These are phyloP conservation scores for Chloromonas sp. DNA, from an alignment of 163 green algal genomes.

Conservation along the genomic window DNA sequence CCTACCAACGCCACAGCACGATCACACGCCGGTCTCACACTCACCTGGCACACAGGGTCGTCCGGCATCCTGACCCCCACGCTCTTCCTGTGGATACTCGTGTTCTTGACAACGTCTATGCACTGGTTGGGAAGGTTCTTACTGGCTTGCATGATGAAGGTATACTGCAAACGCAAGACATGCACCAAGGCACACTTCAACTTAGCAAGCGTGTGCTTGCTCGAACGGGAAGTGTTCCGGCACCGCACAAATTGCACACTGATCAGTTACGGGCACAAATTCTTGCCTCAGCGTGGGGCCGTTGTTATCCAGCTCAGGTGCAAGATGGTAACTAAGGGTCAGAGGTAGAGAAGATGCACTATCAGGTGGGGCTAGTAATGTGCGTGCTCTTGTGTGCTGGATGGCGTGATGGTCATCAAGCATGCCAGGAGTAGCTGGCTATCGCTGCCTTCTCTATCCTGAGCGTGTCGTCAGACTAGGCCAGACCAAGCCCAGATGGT, in stretches of 20 bases:
- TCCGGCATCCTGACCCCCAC: conserved; percentile 77
- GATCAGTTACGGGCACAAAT: not conserved
- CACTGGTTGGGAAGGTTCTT: conserved; percentile 83
- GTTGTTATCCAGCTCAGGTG: not conserved
- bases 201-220: not conserved
- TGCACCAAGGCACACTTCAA: not conserved
- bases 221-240: not conserved
- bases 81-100: conserved; percentile 58
- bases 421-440: no score
- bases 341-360: no score
- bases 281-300: not conserved
- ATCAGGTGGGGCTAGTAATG: no score
- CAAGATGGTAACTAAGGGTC: not conserved
- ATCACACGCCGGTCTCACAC: not conserved
- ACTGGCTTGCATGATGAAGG: conserved; percentile 85
- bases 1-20: not conserved
- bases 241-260: not conserved
- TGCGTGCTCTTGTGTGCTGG: no score
- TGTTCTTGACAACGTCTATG: conserved; percentile 56
- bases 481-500: not conserved
- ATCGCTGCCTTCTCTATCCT: no score
- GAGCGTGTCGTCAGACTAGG: not conserved
- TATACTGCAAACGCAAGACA: conserved; percentile 67
- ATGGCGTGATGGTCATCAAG: no score
- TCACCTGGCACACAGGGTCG: conserved; percentile 43